phyloP scores from a whole-genome alignment of 305 asterid species.

The Lippia alba region DNA sequence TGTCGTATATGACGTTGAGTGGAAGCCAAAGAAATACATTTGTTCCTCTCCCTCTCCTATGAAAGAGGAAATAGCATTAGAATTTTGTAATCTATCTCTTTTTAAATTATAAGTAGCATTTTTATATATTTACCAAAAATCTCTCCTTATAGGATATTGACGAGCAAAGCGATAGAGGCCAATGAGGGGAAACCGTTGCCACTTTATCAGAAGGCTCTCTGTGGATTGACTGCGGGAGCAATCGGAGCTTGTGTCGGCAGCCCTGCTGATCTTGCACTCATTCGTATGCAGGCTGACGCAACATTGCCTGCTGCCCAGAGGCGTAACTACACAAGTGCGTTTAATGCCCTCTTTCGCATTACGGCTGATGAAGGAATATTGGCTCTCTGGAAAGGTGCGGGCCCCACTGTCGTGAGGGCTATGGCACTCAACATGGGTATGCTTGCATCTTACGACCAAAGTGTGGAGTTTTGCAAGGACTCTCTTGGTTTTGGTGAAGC shows the following conservation, averaged over 20 bases:
- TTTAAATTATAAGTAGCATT: slow-evolving; percentile 8
- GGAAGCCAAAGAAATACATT: background rate
- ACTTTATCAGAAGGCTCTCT: slow-evolving; percentile 88
- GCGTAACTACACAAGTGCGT: slow-evolving; percentile 82
- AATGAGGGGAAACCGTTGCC: slow-evolving; percentile 93
- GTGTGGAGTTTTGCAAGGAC: slow-evolving; percentile 79
- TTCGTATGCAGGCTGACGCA: slow-evolving; percentile 99
- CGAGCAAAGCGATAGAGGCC: slow-evolving; percentile 86
- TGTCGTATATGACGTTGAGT: background rate
- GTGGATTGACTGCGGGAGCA: slow-evolving; percentile 98
- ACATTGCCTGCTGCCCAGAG: slow-evolving; percentile 84
- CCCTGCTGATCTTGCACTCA: slow-evolving; percentile 96
- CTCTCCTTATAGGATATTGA: slow-evolving; percentile 59
- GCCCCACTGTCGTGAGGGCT: slow-evolving; percentile 97
- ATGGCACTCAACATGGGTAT: slow-evolving; percentile 99
- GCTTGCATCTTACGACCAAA: slow-evolving; percentile 97
- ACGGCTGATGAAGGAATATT: slow-evolving; percentile 79
- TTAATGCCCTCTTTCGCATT: slow-evolving; percentile 84
- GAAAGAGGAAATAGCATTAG: background rate
- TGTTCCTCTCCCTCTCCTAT: too few relatives aligned
- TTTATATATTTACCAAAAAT: slow-evolving; percentile 17
- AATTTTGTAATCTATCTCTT: background rate
- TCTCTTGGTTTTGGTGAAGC: slow-evolving; percentile 76
- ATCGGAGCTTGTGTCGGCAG: slow-evolving; percentile 91
- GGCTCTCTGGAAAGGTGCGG: slow-evolving; percentile 98